Percentiles rank a stretch among this genome's conserved stretches.
These are phyloP conservation scores for Monilinia vaccinii-corymbosi DNA, from an alignment of 2,329 filamentous ascomycete species.

Conservation along the genomic window DNA sequence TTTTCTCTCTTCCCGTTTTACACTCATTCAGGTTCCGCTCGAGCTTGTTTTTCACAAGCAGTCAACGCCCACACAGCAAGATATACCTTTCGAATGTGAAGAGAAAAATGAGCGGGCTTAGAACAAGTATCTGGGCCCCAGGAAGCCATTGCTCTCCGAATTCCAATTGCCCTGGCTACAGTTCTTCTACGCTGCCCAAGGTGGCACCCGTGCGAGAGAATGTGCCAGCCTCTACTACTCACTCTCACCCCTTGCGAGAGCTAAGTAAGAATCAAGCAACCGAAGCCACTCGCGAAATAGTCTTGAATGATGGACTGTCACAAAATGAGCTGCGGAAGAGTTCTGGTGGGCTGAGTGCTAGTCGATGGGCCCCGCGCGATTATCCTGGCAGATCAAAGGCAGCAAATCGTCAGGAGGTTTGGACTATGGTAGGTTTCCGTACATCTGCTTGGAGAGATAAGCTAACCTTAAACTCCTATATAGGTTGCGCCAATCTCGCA, in stretches of 20 bases:
- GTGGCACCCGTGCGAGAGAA: not conserved
- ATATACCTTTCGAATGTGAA: not conserved
- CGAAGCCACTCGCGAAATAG: not conserved
- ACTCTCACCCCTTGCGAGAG: not conserved
- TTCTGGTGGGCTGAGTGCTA: constrained; percentile 10
- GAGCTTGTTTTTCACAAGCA: not conserved
- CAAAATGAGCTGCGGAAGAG: not conserved
- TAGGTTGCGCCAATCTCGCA: not conserved
- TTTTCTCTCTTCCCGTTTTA: not conserved
- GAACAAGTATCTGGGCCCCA: constrained; percentile 4
- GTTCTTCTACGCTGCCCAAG: not conserved
- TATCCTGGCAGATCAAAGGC: not conserved
- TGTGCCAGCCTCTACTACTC: not conserved
- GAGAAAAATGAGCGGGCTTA: not conserved
- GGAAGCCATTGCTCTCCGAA: not conserved
- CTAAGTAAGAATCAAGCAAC: not conserved
- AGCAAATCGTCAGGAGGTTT: constrained; percentile 15
- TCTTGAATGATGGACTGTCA: not conserved
- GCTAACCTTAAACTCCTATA: not conserved
- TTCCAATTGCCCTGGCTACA: not conserved
- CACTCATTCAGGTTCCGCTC: not conserved
- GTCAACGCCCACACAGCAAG: not conserved
- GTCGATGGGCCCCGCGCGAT: constrained; percentile 25
- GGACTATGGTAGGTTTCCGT: constrained; percentile 18
- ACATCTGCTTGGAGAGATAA: not conserved